A percentile compares a stretch with the other conserved stretches of the same genome.
Evolutionary conservation across 306 rosid species (phyloP).

Genomic region (Cucurbita argyrosperma): DNA sequence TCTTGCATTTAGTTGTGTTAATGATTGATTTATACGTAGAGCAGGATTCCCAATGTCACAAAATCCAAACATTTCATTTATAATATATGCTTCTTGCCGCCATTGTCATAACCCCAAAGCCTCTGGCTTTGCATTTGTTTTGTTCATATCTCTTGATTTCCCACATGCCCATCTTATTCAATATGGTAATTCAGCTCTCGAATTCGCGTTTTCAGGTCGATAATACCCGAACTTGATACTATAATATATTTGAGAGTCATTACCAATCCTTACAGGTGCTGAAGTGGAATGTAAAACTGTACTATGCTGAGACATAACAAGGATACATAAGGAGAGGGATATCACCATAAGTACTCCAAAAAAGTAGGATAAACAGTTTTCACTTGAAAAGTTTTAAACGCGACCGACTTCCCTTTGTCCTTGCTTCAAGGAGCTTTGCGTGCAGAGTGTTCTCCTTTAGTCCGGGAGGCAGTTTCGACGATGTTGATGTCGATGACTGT

Average conservation of each 20-base stretch:
- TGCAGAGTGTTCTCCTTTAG: slow-evolving; percentile 60
- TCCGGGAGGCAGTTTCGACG: slow-evolving; percentile 29
- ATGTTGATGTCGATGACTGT: slow-evolving; percentile 13
- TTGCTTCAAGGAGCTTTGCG: slow-evolving; percentile 92
- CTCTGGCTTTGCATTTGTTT: too few species aligned
- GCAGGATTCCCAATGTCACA: slow-evolving; percentile 1
- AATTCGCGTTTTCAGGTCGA: background rate
- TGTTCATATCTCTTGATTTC: too few species aligned
- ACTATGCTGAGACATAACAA: background rate
- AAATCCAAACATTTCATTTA: background rate
- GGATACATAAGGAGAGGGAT: background rate
- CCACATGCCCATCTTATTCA: background rate
- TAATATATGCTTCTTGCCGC: background rate
- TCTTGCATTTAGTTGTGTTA: background rate
- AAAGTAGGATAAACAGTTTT: background rate
- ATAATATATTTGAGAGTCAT: too few species aligned
- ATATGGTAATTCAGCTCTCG: background rate
- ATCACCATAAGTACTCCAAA: background rate
- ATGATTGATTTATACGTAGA: background rate
- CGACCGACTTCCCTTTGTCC: slow-evolving; percentile 64
- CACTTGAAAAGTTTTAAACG: slow-evolving; percentile 56
- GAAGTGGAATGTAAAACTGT: background rate
- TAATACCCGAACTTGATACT: background rate
- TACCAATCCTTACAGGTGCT: background rate
- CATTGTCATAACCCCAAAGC: background rate